Evolutionary conservation across 2,329 filamentous ascomycete genomes (phyloP).

Genomic region (Neocatenulostroma microsporum): DNA sequence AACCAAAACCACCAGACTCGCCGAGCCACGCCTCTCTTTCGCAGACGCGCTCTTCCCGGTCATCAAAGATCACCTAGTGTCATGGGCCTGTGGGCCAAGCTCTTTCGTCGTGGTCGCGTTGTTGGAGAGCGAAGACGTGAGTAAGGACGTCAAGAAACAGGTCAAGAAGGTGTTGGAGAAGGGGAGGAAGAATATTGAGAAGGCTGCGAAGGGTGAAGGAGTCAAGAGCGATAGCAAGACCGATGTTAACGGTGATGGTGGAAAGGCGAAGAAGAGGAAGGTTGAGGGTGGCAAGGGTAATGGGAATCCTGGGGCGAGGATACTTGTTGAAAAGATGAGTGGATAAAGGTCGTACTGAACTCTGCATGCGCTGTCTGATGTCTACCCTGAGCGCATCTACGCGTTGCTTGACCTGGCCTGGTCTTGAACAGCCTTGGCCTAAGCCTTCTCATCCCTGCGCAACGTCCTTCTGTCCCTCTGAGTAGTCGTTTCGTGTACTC

Average conservation of each 20-base stretch:
- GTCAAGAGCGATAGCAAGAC: neutral
- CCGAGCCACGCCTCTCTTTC: slow-evolving; percentile 73
- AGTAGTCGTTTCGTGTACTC: no score
- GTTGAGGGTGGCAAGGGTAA: slow-evolving; percentile 30
- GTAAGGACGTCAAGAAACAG: slow-evolving; percentile 59
- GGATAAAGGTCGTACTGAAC: no score
- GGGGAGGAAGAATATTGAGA: slow-evolving; percentile 62
- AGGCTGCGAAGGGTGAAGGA: slow-evolving; percentile 49
- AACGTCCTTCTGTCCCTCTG: no score
- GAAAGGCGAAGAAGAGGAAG: slow-evolving; percentile 35
- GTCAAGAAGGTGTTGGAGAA: slow-evolving; percentile 64
- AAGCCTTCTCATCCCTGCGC: no score
- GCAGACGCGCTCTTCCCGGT: slow-evolving; percentile 71
- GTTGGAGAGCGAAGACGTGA: slow-evolving; percentile 57
- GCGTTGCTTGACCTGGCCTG: no score
- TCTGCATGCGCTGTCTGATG: no score
- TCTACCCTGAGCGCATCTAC: no score
- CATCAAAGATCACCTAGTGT: slow-evolving; percentile 65
- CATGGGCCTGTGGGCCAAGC: slow-evolving; percentile 80
- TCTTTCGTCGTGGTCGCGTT: slow-evolving; percentile 80
- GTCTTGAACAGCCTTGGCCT: no score
- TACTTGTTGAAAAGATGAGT: slow-evolving; percentile 36
- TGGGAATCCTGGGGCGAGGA: slow-evolving; percentile 41
- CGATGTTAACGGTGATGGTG: slow-evolving; percentile 32
- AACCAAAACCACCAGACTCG: slow-evolving; percentile 59